phyloP scores from a whole-genome alignment of 495 filamentous ascomycete genomes.

The Penicillium odoratum region DNA sequence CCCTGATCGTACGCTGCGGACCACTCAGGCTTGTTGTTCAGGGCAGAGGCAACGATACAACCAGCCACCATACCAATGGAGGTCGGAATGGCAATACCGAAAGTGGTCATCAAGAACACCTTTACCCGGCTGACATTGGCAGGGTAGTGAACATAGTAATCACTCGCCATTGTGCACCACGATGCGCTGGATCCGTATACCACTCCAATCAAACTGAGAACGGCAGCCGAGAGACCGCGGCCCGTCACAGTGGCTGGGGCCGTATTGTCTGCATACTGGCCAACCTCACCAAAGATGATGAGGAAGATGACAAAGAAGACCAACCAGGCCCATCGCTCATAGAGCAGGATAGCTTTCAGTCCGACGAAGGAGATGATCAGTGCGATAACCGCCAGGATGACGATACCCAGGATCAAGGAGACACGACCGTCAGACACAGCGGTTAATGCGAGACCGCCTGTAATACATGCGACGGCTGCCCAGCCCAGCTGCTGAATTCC shows the following conservation, averaged over 20 bases:
- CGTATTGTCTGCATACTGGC: conserved; percentile 44
- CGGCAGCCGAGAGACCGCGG: conserved; percentile 42
- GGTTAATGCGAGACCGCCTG: conserved; percentile 37
- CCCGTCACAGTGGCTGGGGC: conserved; percentile 35
- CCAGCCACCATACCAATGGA: conserved; percentile 57
- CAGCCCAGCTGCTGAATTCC: conserved; percentile 36
- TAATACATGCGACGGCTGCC: conserved; percentile 40
- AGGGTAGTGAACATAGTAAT: conserved; percentile 65
- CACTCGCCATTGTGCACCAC: conserved; percentile 60
- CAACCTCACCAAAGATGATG: conserved; percentile 56
- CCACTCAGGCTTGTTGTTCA: conserved; percentile 50
- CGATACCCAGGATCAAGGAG: conserved; percentile 41
- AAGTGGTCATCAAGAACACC: conserved; percentile 50
- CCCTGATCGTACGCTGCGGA: conserved; percentile 47
- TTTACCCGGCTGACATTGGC: conserved; percentile 49
- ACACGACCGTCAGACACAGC: conserved; percentile 37
- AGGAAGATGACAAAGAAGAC: conserved; percentile 58
- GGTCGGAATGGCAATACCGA: conserved; percentile 52
- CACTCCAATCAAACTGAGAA: conserved; percentile 54
- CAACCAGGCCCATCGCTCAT: conserved; percentile 63
- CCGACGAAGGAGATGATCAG: conserved; percentile 62
- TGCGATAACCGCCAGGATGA: conserved; percentile 51
- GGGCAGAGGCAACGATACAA: conserved; percentile 51
- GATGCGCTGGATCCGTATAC: conserved; percentile 59
- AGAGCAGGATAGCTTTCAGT: conserved; percentile 55